These are phyloP conservation scores for Corchorus capsularis DNA, from an alignment of 345 rosid species.

Conservation along the genomic window DNA sequence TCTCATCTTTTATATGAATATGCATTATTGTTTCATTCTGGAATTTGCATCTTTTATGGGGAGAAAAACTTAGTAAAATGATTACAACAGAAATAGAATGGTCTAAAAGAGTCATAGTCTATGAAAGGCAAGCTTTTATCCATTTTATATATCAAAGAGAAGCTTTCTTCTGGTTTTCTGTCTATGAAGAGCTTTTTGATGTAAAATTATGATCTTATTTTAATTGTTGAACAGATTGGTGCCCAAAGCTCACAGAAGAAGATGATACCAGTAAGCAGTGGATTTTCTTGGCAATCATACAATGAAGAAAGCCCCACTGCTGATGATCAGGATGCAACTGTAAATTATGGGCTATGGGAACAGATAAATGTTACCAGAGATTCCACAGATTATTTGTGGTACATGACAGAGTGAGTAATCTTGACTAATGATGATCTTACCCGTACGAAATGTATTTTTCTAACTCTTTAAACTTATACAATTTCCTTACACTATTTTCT, in stretches of 20 bases:
- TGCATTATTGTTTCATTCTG: not conserved
- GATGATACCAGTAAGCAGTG: constrained; percentile 54
- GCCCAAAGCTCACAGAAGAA: constrained; percentile 60
- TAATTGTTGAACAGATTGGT: constrained; percentile 47
- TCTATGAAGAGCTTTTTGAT: not conserved
- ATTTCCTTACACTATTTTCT: not conserved
- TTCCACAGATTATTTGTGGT: constrained; percentile 90
- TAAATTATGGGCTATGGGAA: constrained; percentile 65
- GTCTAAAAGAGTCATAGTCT: not conserved
- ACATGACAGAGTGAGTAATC: constrained; percentile 79
- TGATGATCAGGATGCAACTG: constrained; percentile 45
- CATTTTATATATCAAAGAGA: not conserved
- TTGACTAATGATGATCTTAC: not conserved
- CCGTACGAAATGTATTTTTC: not conserved
- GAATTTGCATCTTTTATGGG: not conserved
- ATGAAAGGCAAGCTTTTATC: not conserved
- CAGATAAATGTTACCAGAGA: constrained; percentile 79
- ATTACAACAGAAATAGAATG: not conserved
- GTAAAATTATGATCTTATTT: not conserved
- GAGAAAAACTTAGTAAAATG: not conserved
- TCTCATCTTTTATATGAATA: not conserved
- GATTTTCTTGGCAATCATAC: constrained; percentile 76
- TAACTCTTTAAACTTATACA: constrained; percentile 7
- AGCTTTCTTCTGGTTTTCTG: not conserved
- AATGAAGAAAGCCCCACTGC: constrained; percentile 60